Conservation (phyloP, 257 asterid genomes). For the Sherardia arvensis region DNA sequence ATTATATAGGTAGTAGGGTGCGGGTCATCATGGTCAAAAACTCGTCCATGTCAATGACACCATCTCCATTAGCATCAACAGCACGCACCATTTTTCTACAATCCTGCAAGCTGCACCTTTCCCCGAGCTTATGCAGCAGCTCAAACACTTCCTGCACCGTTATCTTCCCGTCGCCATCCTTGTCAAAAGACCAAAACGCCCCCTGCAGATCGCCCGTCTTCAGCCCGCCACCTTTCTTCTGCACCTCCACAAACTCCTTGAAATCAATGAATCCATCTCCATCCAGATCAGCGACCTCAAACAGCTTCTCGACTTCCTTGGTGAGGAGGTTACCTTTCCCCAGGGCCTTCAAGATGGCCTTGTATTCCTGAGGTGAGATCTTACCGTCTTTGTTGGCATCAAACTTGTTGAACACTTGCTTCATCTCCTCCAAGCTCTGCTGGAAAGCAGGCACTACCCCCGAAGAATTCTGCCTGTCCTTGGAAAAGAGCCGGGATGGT, state of each 20-base stretch:
- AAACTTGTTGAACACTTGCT: constrained; percentile 56
- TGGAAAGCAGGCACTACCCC: constrained; percentile 29
- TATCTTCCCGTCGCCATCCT: constrained; percentile 70
- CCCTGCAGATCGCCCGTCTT: constrained; percentile 48
- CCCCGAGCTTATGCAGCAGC: constrained; percentile 57
- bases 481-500: constrained; percentile 54
- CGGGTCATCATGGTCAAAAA: constrained; percentile 81
- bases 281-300: constrained; percentile 66
- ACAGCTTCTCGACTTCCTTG: constrained; percentile 62
- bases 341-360: constrained; percentile 46
- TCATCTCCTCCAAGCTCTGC: constrained; percentile 50
- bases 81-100: constrained; percentile 77
- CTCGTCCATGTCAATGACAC: constrained; percentile 81
- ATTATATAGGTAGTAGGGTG: constrained; percentile 22
- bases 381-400: constrained; percentile 71
- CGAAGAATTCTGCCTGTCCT: constrained; percentile 47
- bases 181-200: constrained; percentile 63
- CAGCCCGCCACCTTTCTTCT: constrained; percentile 63
- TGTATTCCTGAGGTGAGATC: constrained; percentile 80
- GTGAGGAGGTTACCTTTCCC: constrained; percentile 40
- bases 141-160: constrained; percentile 55
- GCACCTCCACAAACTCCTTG: constrained; percentile 76
- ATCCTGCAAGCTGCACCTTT: constrained; percentile 51
- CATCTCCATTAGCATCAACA: constrained; percentile 80
- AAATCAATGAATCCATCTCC: constrained; percentile 83